These are phyloP conservation scores for Craspedostauros australis DNA, from an alignment of 108 stramenopile species.

Conservation along the genomic window DNA sequence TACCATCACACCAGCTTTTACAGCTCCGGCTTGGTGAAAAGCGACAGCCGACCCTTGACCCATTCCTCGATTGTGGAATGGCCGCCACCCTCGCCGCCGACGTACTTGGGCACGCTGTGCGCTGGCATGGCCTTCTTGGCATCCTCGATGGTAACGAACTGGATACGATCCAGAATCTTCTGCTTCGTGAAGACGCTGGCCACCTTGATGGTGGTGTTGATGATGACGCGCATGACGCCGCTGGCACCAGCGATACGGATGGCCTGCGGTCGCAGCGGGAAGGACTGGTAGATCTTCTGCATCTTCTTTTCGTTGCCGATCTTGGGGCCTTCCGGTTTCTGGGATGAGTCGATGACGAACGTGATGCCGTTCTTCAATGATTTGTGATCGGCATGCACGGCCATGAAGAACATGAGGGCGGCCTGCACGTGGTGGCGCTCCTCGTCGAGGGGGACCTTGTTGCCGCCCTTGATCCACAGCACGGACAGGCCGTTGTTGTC, in stretches of 20 bases:
- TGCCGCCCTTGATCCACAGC: conserved; percentile 23
- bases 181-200: conserved; percentile 26
- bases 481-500: conserved; percentile 2
- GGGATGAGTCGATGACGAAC: conserved; percentile 23
- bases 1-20: too few species aligned
- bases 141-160: conserved; percentile 25
- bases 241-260: conserved; percentile 24
- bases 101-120: conserved; percentile 18
- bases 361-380: conserved; percentile 28
- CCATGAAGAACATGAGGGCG: conserved; percentile 12
- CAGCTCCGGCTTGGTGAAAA: conserved; percentile 9
- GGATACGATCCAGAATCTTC: conserved; percentile 27
- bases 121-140: neutral
- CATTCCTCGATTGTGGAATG: conserved; percentile 12
- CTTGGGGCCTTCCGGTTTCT: neutral
- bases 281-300: conserved; percentile 22
- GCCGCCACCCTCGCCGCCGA: conserved; percentile 20
- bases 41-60: neutral
- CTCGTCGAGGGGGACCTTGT: neutral
- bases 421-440: conserved; percentile 12
- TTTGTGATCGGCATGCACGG: conserved; percentile 25
- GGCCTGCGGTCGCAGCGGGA: conserved; percentile 26
- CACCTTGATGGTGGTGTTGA: conserved; percentile 21
- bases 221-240: conserved; percentile 7
- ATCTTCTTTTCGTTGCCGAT: conserved; percentile 24